Percentiles rank a stretch among this genome's conserved stretches.
phyloP scores from a whole-genome alignment of 208 protist genomes.

The Crithidia acanthocephali region DNA sequence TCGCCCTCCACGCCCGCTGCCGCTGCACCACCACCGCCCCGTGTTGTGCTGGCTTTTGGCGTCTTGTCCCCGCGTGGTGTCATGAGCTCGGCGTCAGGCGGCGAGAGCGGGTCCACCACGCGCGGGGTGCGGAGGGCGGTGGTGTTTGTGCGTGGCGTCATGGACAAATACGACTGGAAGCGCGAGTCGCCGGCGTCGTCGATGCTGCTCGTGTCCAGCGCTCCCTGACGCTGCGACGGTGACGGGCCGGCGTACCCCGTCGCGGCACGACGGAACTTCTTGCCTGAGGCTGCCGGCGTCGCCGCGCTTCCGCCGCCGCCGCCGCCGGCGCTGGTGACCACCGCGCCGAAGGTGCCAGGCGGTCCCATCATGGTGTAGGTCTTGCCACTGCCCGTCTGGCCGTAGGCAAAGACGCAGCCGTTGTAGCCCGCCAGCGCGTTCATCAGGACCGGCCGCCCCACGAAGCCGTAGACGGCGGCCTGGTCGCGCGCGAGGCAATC shows the following conservation, averaged over 20 bases:
- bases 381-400: slow-evolving; percentile 92
- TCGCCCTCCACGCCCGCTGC: not conserved
- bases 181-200: slow-evolving; percentile 25
- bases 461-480: slow-evolving; percentile 58
- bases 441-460: slow-evolving; percentile 68
- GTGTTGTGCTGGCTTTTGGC: not conserved
- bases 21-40: not conserved
- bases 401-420: slow-evolving; percentile 92
- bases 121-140: slow-evolving; percentile 2
- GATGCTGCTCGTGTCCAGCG: slow-evolving; percentile 5
- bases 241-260: slow-evolving; percentile 17
- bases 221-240: not conserved
- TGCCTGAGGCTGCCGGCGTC: not conserved
- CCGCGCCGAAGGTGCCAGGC: slow-evolving; percentile 18
- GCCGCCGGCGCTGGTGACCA: not conserved
- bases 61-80: slow-evolving; percentile 8
- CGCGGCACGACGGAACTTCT: slow-evolving; percentile 29
- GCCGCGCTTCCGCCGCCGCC: not conserved
- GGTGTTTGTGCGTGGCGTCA: slow-evolving; percentile 8
- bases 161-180: slow-evolving; percentile 26
- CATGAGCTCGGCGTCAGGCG: slow-evolving; percentile 8
- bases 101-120: slow-evolving; percentile 2
- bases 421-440: slow-evolving; percentile 88
- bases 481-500: slow-evolving; percentile 44
- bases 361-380: slow-evolving; percentile 95